Base-by-base conservation (phyloP, 2,329 filamentous ascomycete genomes). In the Septoria petroselini region DNA sequence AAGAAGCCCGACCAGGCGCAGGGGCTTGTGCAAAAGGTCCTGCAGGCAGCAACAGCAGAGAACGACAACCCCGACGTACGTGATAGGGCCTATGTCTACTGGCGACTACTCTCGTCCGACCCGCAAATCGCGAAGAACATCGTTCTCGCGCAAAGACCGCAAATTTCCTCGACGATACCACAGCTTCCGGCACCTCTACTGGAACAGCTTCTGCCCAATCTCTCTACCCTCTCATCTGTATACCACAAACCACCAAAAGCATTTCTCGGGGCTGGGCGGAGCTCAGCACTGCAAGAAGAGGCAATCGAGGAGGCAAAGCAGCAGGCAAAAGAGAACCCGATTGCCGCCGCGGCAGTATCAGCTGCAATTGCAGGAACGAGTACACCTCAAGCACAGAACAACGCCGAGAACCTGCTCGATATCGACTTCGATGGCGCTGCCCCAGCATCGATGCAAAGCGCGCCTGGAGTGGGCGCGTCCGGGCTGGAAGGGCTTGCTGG, bases 211-310 rank as follows among this genome's bases (percentile, higher is more conserved):
- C 81, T 98, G 7, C 78, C 80, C 7, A 91, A 98, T 70, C 81
- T 98, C 25, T 97, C 91, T 9, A 96, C 93, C 7, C 80, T 98
- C 23, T 90, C 93, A 6, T 97, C 91, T 1, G 93, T 98, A 17
- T 98, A 98, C 73, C 93, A 98, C 80, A 97, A 95, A 73, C 91
- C 91, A 7, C 91, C 93, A 37, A 89, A 95, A 78, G 90, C 91
- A n/a, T 98, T 98, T 70, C 85, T 98, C 50, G 93, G 93, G 60
- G 90, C 95, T 71, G 93, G 93, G 34, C 84, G 91, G 37, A 96
- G 88, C 61, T 93, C 91, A 30, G 91, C 93, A 41, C 89, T 98
- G 65, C 93, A 97, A 71, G 85, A 86, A 59, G 91, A 91, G 42
- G 93, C 93, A 53, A 95, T 98, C 66, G 91, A 95, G 69, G 93